Conservation (phyloP, 495 filamentous ascomycete species). For the Chaetomium tenue region DNA sequence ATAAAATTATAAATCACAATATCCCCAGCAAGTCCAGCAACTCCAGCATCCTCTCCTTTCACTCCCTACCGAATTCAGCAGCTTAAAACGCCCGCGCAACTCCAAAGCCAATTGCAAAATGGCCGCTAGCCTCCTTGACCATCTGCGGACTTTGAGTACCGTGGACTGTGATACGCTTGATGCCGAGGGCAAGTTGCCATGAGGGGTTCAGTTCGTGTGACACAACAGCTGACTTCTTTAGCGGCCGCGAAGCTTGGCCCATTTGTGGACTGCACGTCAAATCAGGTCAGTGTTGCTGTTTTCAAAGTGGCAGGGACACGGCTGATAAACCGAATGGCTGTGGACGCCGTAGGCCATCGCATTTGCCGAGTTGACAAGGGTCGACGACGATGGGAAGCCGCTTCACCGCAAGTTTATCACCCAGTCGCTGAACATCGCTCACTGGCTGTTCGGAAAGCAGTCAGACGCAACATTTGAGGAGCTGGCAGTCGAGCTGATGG, state of each 20-base stretch:
- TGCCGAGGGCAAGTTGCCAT: constrained; percentile 41
- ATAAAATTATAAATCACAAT: too few relatives aligned
- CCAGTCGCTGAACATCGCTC: constrained; percentile 46
- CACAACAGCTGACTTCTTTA: constrained; percentile 25
- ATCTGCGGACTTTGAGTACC: constrained; percentile 47
- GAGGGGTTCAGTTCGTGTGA: too few relatives aligned
- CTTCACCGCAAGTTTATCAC: constrained; percentile 46
- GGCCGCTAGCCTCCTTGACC: constrained; percentile 33
- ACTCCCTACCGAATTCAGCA: neutral
- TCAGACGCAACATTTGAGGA: constrained; percentile 45
- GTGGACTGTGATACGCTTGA: constrained; percentile 65
- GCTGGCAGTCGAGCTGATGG: constrained; percentile 60
- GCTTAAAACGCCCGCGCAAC: neutral
- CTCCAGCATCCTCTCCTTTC: neutral
- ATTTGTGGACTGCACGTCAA: constrained; percentile 66
- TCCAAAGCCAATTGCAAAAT: constrained; percentile 7
- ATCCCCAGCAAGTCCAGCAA: too few relatives aligned
- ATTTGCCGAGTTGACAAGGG: constrained; percentile 51
- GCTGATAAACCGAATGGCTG: neutral
- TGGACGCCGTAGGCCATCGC: constrained; percentile 54
- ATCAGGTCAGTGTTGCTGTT: constrained; percentile 49
- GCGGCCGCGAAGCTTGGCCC: constrained; percentile 57
- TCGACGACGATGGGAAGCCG: constrained; percentile 41
- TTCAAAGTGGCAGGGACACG: neutral
- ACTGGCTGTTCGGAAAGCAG: constrained; percentile 39